Evolutionary conservation across 2,329 filamentous ascomycete genomes (phyloP).

Genomic region (Hirsutella minnesotensis): DNA sequence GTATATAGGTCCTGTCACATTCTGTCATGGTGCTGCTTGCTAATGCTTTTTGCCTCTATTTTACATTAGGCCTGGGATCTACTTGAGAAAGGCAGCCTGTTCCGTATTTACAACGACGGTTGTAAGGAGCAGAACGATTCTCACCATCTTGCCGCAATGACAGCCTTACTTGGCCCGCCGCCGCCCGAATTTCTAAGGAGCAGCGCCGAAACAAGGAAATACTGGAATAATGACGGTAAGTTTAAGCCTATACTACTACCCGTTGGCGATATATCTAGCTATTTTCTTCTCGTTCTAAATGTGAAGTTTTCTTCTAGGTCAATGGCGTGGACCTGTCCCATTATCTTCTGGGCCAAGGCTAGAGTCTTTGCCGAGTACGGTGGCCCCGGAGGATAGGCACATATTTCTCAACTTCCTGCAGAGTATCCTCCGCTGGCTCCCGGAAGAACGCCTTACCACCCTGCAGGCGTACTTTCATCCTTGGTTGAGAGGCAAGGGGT

Average conservation of each 20-base stretch:
- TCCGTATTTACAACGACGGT: constrained; percentile 11
- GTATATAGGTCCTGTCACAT: constrained; percentile 8
- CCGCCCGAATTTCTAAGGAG: constrained; percentile 12
- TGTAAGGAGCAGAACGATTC: constrained; percentile 11
- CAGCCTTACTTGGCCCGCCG: constrained; percentile 15
- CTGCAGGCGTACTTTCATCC: no score
- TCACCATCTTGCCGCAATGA: constrained; percentile 16
- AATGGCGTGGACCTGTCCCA: no score
- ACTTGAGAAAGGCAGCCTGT: constrained; percentile 10
- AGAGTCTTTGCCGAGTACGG: no score
- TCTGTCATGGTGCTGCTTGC: constrained; percentile 4
- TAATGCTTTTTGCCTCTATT: not conserved
- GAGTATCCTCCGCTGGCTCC: no score
- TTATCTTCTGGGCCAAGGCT: no score
- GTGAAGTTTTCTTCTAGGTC: no score
- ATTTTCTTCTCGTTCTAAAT: no score
- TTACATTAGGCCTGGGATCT: constrained; percentile 13
- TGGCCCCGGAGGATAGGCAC: no score
- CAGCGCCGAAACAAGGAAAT: constrained; percentile 10
- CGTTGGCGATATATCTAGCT: not conserved
- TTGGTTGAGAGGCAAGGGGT: no score
- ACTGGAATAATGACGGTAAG: constrained; percentile 15
- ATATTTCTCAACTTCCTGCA: no score
- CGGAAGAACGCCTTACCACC: no score
- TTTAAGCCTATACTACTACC: constrained; percentile 9